A percentile compares a stretch with the other conserved stretches of the same genome.
phyloP scores from a whole-genome alignment of 306 rosid genomes.

The Notholithocarpus densiflorus region DNA sequence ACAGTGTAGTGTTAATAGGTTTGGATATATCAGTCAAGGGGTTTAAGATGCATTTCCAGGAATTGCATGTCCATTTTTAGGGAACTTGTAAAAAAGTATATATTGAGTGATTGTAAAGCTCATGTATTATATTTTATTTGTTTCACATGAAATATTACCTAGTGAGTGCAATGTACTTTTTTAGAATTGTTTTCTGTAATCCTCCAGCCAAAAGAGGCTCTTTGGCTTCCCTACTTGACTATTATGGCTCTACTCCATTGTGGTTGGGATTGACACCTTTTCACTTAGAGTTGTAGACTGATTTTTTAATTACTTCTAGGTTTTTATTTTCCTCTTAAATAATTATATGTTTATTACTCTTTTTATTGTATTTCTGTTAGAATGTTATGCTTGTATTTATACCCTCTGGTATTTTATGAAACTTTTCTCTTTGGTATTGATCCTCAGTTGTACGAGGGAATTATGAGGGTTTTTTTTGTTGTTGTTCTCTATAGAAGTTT shows the following conservation, averaged over 20 bases:
- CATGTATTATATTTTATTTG: not conserved
- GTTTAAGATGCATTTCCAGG: not conserved
- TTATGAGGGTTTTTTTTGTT: not conserved
- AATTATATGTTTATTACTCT: not conserved
- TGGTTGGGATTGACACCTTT: not conserved
- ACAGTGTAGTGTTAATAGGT: conserved; percentile 17
- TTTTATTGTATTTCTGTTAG: not conserved
- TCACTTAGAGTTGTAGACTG: not conserved
- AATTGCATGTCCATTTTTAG: not conserved
- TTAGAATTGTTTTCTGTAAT: not conserved
- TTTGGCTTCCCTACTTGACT: not conserved
- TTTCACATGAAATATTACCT: not conserved
- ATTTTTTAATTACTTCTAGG: not conserved
- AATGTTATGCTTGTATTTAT: not conserved
- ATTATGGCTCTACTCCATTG: not conserved
- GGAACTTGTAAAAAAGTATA: not conserved
- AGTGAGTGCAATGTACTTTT: not conserved
- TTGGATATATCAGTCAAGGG: not conserved
- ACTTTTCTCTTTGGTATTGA: not conserved
- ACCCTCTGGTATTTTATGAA: not conserved
- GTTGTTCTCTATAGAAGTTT: not conserved
- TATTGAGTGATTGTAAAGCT: not conserved
- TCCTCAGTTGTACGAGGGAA: not conserved
- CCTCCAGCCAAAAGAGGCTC: not conserved
- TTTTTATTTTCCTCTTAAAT: not conserved